Evolutionary conservation across 371 early-diverging fungal genomes (phyloP).

Genomic region (Dentiscutata heterogama): DNA sequence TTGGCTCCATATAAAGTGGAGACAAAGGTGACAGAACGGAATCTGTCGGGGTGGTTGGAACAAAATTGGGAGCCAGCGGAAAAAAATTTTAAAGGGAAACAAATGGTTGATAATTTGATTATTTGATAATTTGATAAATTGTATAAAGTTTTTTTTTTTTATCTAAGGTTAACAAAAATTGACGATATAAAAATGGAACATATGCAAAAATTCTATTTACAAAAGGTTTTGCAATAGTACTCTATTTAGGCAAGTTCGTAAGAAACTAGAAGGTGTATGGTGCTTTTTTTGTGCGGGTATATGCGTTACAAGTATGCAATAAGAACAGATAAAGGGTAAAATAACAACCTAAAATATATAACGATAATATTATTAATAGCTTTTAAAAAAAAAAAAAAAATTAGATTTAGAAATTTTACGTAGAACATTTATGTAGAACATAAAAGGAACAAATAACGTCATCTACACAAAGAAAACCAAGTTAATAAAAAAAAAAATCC

Average conservation of each 20-base stretch:
- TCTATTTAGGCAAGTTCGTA: not conserved
- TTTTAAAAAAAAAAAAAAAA: no score
- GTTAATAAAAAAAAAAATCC: no score
- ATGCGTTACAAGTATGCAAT: constrained; percentile 24
- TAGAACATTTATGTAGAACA: no score
- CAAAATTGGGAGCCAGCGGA: constrained; percentile 41
- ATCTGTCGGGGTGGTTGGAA: constrained; percentile 37
- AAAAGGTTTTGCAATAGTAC: not conserved
- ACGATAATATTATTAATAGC: no score
- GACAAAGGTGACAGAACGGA: constrained; percentile 26
- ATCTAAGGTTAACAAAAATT: not conserved
- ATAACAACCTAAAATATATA: no score
- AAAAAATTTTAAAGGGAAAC: not conserved
- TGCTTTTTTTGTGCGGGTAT: constrained; percentile 9
- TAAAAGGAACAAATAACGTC: no score
- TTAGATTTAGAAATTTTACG: no score
- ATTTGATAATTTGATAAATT: not conserved
- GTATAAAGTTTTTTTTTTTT: not conserved
- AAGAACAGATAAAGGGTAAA: no score
- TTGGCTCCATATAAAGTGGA: constrained; percentile 41
- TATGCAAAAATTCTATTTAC: not conserved
- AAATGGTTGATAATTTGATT: not conserved
- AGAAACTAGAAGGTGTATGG: not conserved
- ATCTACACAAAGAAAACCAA: no score
- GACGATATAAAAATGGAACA: not conserved